phyloP scores from a whole-genome alignment of 371 early-diverging fungal species.

The Syncephalis fuscata region DNA sequence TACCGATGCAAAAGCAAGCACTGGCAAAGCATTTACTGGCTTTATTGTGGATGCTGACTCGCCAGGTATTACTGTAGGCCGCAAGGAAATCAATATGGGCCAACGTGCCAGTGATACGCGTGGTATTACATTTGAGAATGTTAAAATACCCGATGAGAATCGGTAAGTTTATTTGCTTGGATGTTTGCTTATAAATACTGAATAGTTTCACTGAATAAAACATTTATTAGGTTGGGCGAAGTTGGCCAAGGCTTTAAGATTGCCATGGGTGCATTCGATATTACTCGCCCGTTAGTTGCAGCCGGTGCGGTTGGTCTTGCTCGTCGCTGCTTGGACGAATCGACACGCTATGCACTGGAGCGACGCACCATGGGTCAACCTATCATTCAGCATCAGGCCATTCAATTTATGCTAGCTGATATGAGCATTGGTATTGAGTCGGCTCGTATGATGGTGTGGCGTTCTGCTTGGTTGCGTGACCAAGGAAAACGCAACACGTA shows the following conservation, averaged over 20 bases:
- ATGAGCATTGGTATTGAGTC: conserved; percentile 88
- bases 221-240: conserved; percentile 34
- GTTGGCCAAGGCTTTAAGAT: conserved; percentile 86
- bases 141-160: conserved; percentile 81
- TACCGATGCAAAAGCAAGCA: conserved; percentile 55
- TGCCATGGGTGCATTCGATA: conserved; percentile 96
- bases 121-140: conserved; percentile 90
- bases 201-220: too few species aligned
- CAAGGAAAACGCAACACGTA: conserved; percentile 77
- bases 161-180: conserved; percentile 13
- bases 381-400: conserved; percentile 83
- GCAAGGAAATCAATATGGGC: conserved; percentile 96
- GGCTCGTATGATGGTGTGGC: conserved; percentile 74
- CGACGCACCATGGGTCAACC: conserved; percentile 92
- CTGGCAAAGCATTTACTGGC: conserved; percentile 89
- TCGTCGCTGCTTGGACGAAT: conserved; percentile 89
- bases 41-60: conserved; percentile 89
- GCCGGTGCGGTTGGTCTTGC: conserved; percentile 86
- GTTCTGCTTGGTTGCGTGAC: conserved; percentile 72
- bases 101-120: conserved; percentile 88
- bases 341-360: conserved; percentile 73
- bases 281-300: conserved; percentile 85
- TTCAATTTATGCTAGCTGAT: conserved; percentile 92
- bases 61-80: conserved; percentile 77
- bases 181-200: too few species aligned